Evolutionary conservation across 495 filamentous ascomycete species (phyloP).

Genomic region (Viridothelium virens): DNA sequence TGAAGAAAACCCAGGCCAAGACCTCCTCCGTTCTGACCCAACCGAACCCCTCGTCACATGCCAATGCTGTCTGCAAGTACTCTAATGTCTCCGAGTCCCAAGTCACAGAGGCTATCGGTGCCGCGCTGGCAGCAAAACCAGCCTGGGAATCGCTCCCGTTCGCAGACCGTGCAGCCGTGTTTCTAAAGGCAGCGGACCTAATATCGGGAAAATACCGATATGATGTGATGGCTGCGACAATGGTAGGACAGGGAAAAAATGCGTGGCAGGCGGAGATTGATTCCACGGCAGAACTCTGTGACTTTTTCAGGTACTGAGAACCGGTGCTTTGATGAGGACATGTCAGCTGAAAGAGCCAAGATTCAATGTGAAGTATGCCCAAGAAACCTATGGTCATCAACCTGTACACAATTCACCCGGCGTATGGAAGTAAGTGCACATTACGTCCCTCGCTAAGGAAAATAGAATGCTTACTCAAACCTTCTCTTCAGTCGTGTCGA

Average conservation of each 20-base stretch:
- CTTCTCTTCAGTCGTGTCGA: conserved; percentile 29
- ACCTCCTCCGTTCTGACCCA: conserved; percentile 50
- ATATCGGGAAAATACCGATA: conserved; percentile 85
- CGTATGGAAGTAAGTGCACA: conserved; percentile 34
- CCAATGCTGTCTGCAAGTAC: conserved; percentile 65
- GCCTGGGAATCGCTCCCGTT: conserved; percentile 78
- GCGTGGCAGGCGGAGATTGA: conserved; percentile 96
- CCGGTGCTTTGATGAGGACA: conserved; percentile 15
- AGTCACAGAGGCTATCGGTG: conserved; percentile 65
- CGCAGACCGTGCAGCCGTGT: conserved; percentile 82
- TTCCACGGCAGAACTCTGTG: conserved; percentile 80
- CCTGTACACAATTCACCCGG: conserved; percentile 36
- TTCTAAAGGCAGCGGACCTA: conserved; percentile 87
- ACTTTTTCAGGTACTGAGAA: conserved; percentile 57
- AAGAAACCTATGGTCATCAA: conserved; percentile 37
- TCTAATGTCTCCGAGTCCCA: conserved; percentile 65
- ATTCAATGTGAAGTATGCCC: conserved; percentile 43
- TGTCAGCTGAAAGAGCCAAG: conserved; percentile 25
- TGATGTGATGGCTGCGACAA: conserved; percentile 85
- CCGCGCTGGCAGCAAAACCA: conserved; percentile 72
- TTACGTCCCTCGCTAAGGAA: background rate
- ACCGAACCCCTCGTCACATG: conserved; percentile 67
- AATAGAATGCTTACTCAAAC: conserved; percentile 9
- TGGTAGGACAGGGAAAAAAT: conserved; percentile 93
- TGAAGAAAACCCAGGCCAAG: conserved; percentile 39